Base-by-base conservation (phyloP, 2,329 filamentous ascomycete genomes). In the Biscogniauxia marginata region DNA sequence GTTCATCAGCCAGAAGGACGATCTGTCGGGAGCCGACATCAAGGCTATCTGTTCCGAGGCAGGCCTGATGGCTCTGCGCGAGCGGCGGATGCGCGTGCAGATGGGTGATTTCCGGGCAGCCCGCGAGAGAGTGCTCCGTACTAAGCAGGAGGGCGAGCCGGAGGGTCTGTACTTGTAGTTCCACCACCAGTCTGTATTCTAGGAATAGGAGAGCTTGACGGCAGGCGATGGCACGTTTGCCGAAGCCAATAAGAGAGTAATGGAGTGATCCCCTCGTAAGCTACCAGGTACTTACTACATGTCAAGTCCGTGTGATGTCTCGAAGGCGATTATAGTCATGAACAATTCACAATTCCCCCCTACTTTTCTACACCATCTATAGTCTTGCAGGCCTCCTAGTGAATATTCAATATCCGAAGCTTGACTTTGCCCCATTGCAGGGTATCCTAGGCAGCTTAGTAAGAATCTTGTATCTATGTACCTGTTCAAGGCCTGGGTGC, bases 21-120 rank as follows among this genome's bases (percentile, higher is more conserved):
- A 99, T 68, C 82, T 99, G 7, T 96, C 90, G 4, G 95, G 95
- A 75, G 95, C 95, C 34, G 95, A 99, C 76, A 98, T 99, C 82
- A 96, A 98, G 77, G 95, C 95, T 49, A 99, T 99, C 69, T 99
- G 95, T 78, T 96, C 93, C 24, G 95, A 99, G 74, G 93, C 95
- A 46, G 95, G 95, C 75, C 79, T 99, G 71, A 86, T 98, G 84
- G 95, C 95, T 19, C 80, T 99, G 61, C 86, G 95, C 66, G 95
- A 99, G 79, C 85, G 95, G 63, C 87, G 95, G 71, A 99, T 99
- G 95, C 87, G 93, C 54, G 95, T 99, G 56, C 93, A 98, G 76
- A 99, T 99, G 95, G 91, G 93, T 7, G 95, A 99, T 76, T 99
- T 99, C 82, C 83, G 95, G 54, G 83, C 91, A 55, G 95, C 95